Base-by-base conservation (phyloP, 176 grass and related monocot genomes). In the Triticum monococcum region DNA sequence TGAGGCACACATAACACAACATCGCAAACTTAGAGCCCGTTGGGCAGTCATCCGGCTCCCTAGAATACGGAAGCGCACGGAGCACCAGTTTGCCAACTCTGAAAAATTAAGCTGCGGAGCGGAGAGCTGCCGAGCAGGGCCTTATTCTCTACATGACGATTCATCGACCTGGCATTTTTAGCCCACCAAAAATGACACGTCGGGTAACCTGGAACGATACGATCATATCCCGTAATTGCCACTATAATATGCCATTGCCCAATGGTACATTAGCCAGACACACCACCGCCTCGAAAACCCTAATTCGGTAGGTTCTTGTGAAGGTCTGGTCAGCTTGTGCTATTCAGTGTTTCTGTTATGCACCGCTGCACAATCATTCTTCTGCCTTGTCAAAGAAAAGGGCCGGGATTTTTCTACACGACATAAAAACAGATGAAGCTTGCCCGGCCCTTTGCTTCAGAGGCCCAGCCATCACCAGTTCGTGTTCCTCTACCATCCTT, bases 361-460 rank as follows among this genome's bases (percentile, higher is more conserved):
- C 66, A 28, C 89, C 86, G 3, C 72, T 89, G 84, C 90, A 92
- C 69, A 94, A 94, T 69, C 96, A 99, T 28, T 81, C 90, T 85
- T 99, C 94, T 2, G 90, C 97, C 82, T 90, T 94, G 88, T 94
- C 90, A 72, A 94, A 90, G 90, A 96, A 96, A 87, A 50, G 0
- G 2, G 61, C 85, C 32, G 94, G 94, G 78, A 96, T 92, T 87
- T 85, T 91, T 76, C 87, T 79, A 80, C 91, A 90, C 79, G 93
- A 89, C 92, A 99, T 91, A 36, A 91, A 96, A 54, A 45, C 81
- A 32, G 88, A 90, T 57, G 90, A 91, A 87, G 79, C 62, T 84
- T 94, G 86, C 81, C 82, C 84, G 31, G 80, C 82, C 84, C 85
- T 78, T 90, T 91, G 88, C 84, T 94, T 96, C 22, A 86, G 88